A percentile compares a stretch with the other conserved stretches of the same genome.
phyloP scores from a whole-genome alignment of 805 yeast species.

The Wickerhamomyces mucosus region DNA sequence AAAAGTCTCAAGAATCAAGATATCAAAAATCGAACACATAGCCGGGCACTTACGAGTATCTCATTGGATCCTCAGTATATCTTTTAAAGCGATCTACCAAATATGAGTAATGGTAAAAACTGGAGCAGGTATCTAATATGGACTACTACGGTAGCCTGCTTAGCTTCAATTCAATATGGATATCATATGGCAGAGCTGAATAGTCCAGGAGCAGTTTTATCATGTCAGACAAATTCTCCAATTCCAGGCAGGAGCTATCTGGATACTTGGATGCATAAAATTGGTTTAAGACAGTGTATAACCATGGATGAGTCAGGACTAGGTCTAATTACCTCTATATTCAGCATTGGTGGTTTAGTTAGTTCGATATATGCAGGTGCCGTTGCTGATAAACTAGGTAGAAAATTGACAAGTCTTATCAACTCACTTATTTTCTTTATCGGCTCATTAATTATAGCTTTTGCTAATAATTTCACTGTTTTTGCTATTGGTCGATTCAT shows the following conservation, averaged over 20 bases:
- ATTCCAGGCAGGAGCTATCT: constrained; percentile 17
- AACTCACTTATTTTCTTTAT: constrained; percentile 43
- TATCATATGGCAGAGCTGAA: constrained; percentile 92
- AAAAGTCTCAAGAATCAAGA: no score
- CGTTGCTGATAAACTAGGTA: constrained; percentile 57
- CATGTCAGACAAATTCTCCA: constrained; percentile 35
- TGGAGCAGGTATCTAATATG: constrained; percentile 25
- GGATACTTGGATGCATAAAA: constrained; percentile 18
- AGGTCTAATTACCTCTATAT: constrained; percentile 70
- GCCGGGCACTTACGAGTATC: no score
- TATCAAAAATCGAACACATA: no score
- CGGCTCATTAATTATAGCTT: constrained; percentile 56
- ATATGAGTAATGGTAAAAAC: no score
- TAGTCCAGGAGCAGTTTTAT: constrained; percentile 70
- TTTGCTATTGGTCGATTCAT: constrained; percentile 63
- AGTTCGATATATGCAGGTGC: constrained; percentile 65
- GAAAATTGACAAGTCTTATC: constrained; percentile 41
- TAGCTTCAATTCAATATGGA: constrained; percentile 85
- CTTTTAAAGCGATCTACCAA: no score
- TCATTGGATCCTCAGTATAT: no score
- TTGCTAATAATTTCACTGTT: constrained; percentile 30
- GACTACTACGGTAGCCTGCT: constrained; percentile 49
- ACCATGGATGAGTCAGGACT: constrained; percentile 45
- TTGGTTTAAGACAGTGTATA: constrained; percentile 48
- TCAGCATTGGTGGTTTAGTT: constrained; percentile 75